phyloP scores from a whole-genome alignment of 2,329 filamentous ascomycete species.

The Penicillium sp. region DNA sequence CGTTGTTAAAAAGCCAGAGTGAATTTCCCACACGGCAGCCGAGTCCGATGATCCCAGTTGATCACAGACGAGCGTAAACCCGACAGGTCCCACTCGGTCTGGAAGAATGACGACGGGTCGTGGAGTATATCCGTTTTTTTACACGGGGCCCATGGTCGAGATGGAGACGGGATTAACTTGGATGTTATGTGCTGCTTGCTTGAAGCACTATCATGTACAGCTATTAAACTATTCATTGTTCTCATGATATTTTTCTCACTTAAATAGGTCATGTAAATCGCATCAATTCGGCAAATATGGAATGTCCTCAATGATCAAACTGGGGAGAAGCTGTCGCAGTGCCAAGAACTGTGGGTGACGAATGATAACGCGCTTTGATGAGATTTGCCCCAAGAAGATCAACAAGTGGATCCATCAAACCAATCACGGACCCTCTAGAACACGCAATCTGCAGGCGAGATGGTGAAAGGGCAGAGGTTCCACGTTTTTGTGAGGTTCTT shows the following conservation, averaged over 20 bases:
- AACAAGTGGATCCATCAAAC: neutral
- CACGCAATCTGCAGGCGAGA: slow-evolving; percentile 8
- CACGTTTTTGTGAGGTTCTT: neutral
- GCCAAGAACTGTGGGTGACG: slow-evolving; percentile 1
- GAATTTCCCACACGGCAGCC: slow-evolving; percentile 1
- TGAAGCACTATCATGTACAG: neutral
- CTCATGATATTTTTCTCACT: neutral
- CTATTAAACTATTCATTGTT: neutral
- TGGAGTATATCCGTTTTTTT: slow-evolving; percentile 15
- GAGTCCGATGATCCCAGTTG: slow-evolving; percentile 23
- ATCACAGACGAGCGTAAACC: slow-evolving; percentile 11
- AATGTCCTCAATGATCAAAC: neutral
- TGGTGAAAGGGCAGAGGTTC: slow-evolving; percentile 4
- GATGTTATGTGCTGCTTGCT: neutral
- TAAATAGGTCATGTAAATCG: neutral
- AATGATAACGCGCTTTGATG: neutral
- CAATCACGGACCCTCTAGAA: slow-evolving; percentile 6
- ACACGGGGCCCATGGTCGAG: neutral
- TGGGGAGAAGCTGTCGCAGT: neutral
- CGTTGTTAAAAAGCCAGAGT: slow-evolving; percentile 1
- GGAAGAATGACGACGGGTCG: slow-evolving; percentile 28
- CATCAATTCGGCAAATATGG: neutral
- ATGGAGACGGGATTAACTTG: neutral
- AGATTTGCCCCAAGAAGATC: slow-evolving; percentile 7
- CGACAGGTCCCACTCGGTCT: slow-evolving; percentile 22